phyloP scores from a whole-genome alignment of 2,329 filamentous ascomycete genomes.

The Corynespora cassiicola region DNA sequence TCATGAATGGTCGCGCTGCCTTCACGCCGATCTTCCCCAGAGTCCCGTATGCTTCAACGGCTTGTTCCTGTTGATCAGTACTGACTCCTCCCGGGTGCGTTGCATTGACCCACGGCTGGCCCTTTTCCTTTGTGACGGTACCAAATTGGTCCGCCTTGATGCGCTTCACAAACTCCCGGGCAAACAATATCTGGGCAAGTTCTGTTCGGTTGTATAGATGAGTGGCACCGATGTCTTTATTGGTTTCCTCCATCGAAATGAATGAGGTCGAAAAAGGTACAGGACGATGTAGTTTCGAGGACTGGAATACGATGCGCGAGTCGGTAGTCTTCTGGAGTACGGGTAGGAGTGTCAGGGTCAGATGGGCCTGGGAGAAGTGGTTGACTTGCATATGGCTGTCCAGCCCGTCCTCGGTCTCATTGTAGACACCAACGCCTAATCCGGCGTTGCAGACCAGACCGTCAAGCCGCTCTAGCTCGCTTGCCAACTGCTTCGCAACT shows the following conservation, averaged over 20 bases:
- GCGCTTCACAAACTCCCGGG: slow-evolving; percentile 50
- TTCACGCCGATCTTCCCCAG: slow-evolving; percentile 55
- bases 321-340: slow-evolving; percentile 52
- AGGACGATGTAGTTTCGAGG: slow-evolving; percentile 56
- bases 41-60: slow-evolving; percentile 57
- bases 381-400: slow-evolving; percentile 61
- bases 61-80: slow-evolving; percentile 58
- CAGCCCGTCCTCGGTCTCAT: slow-evolving; percentile 58
- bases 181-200: slow-evolving; percentile 57
- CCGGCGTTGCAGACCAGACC: slow-evolving; percentile 58
- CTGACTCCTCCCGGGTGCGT: slow-evolving; percentile 57
- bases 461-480: slow-evolving; percentile 52
- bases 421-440: slow-evolving; percentile 57
- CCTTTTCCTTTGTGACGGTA: slow-evolving; percentile 36
- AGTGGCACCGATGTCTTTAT: slow-evolving; percentile 55
- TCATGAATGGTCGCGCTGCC: slow-evolving; percentile 55
- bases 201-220: slow-evolving; percentile 59
- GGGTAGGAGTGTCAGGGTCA: slow-evolving; percentile 55
- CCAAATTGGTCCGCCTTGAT: slow-evolving; percentile 38
- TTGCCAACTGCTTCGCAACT: slow-evolving; percentile 52
- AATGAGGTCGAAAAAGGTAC: slow-evolving; percentile 50
- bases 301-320: slow-evolving; percentile 57
- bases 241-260: slow-evolving; percentile 54
- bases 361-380: slow-evolving; percentile 57
- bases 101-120: slow-evolving; percentile 56